These are phyloP conservation scores for Leishmania amazonensis DNA, from an alignment of 208 protist genomes.

Conservation along the genomic window DNA sequence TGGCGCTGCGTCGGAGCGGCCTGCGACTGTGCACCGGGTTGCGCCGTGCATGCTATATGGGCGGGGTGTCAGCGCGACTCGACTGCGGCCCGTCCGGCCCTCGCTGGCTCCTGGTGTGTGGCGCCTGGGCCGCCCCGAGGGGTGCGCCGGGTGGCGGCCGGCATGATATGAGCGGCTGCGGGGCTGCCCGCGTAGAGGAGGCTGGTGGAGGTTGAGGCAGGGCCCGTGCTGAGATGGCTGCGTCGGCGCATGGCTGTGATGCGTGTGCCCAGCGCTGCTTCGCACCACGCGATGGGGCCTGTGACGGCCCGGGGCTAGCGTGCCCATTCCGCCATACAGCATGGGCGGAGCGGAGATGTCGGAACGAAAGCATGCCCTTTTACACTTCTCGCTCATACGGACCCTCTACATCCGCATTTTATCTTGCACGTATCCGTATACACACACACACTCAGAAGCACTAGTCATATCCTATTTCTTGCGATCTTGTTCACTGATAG, in stretches of 20 bases:
- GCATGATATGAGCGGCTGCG: not conserved
- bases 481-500: not conserved
- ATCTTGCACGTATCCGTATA: not conserved
- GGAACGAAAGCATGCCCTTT: not conserved
- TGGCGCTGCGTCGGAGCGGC: not conserved
- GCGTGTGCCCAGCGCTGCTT: not conserved
- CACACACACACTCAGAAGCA: slow-evolving; percentile 7
- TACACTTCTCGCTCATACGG: not conserved
- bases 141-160: not conserved
- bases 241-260: not conserved
- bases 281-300: not conserved
- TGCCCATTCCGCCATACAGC: not conserved
- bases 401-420: not conserved
- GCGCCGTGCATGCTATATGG: not conserved
- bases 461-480: slow-evolving; percentile 7
- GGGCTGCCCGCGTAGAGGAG: not conserved
- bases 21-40: not conserved
- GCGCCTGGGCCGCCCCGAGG: not conserved
- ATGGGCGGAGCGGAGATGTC: not conserved
- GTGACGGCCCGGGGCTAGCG: not conserved
- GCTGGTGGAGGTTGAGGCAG: not conserved
- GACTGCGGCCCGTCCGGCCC: not conserved
- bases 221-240: not conserved
- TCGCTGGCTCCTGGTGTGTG: not conserved
- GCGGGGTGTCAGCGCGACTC: not conserved